Evolutionary conservation across 306 rosid species (phyloP), one percentile per base, ranked within the genome.

Genomic region (Boehmeria nivea): DNA sequence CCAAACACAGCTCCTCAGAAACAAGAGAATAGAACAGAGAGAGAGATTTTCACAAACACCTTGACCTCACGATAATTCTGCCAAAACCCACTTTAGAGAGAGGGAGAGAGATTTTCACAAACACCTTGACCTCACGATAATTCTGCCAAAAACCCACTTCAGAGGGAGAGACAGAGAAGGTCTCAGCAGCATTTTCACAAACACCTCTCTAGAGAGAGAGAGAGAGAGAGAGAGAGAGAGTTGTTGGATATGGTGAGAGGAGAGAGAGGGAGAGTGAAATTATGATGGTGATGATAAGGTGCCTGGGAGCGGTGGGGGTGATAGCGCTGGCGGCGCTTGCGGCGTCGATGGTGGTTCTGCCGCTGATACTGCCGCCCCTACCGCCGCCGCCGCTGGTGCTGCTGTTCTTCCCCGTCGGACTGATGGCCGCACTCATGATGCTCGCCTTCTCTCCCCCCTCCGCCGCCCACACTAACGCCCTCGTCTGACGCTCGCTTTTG

Each of bases 321-420:
- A 19, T 86, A 17, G 26, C 60, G n/a, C 67, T 86, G 45, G 74
- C 43, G 18, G 78, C 64, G 24, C 50, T 86, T 8, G 78, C 90
- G 7, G 81, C 72, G 2, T 86, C 82, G 2, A 78, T 86, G 95
- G 78, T 78, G 24, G 63, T 86, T 0, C 59, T 86, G 21, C 95
- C 95, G 47, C 63, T 83, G 28, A 33, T 83, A 31, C 34, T 83
- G 22, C 95, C 95, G 33, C 95, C 91, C 61, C 62, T 86, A 4
- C 95, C 95, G 1, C 95, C 88, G 12, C 95, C 91, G 43, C 91
- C 88, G 12, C 7, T 86, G 70, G 69, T 80, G 43, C 63, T 86
- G 5, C 73, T 86, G 16, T 71, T 86, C 72, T 86, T 86, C 24
- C 90, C 95, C 8, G 82, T 86, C 4, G 83, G 87, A 28, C 67